phyloP scores from a whole-genome alignment of 495 filamentous ascomycete species.

The Penicillium coprophilum region DNA sequence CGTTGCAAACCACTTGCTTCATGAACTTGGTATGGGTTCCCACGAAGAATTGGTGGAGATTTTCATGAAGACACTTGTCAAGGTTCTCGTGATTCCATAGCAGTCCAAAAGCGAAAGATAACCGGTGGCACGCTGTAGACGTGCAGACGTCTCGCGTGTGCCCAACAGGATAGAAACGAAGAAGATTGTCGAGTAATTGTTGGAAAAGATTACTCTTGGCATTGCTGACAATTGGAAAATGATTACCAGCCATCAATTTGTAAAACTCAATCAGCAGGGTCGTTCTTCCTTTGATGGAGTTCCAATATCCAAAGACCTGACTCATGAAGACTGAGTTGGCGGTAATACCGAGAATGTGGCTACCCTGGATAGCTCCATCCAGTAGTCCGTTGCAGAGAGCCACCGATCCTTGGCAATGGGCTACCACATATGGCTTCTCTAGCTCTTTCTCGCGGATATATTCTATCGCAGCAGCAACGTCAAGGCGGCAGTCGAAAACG shows the following conservation, averaged over 20 bases:
- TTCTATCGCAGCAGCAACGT: constrained; percentile 58
- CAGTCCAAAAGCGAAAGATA: constrained; percentile 60
- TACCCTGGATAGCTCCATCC: constrained; percentile 55
- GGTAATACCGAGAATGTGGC: constrained; percentile 52
- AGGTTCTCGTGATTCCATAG: constrained; percentile 65
- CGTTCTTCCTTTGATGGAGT: constrained; percentile 56
- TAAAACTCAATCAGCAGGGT: constrained; percentile 36
- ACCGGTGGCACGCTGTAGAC: constrained; percentile 60
- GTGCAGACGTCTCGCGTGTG: constrained; percentile 58
- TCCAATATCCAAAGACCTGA: constrained; percentile 57
- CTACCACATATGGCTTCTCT: constrained; percentile 55
- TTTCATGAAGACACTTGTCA: constrained; percentile 61
- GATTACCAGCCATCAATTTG: constrained; percentile 15
- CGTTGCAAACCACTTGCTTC: constrained; percentile 58
- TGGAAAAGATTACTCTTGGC: constrained; percentile 6
- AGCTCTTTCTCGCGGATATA: constrained; percentile 45
- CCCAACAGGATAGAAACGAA: constrained; percentile 58
- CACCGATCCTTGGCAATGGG: constrained; percentile 67
- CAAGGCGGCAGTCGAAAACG: constrained; percentile 61
- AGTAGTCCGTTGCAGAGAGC: constrained; percentile 59
- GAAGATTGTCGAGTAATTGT: constrained; percentile 12
- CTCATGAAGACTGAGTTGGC: constrained; percentile 66
- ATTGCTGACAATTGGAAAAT: constrained; percentile 14
- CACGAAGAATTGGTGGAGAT: constrained; percentile 60
- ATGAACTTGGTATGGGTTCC: constrained; percentile 61